Base-by-base conservation (phyloP, 2,329 filamentous ascomycete genomes). In the Coniochaeta pulveracea region DNA sequence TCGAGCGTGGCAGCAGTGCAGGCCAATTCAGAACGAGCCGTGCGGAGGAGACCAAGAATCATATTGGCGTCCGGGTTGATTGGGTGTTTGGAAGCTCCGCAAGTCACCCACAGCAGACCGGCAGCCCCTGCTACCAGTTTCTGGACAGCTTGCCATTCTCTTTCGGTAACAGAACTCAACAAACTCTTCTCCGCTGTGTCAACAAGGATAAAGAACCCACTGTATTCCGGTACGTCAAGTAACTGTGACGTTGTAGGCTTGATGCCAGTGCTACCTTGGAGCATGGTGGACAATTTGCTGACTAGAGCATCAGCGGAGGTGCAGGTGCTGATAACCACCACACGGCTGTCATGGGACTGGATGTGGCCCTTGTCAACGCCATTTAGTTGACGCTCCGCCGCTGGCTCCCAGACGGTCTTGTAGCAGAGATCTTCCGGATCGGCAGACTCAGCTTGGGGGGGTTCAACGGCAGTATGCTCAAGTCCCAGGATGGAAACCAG, bases 201-300 rank as follows among this genome's bases (percentile, higher is more conserved):
- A 2, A 51, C 25, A 7, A 52, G 43, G 16, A 51, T 18, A 32
- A 46, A 48, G 26, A 28, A 26, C 15, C 33, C 40, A 11, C 35
- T 36, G 6, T 32, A 41, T 14, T 40, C 32, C 3, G 19, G 19
- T 10, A 44, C 26, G 7, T 35, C 27, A 6, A 44, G 23, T 3
- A 51, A 27, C 5, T 41, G 39, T 10, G 35, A 36, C 4, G 45
- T 19, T 4, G 14, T 25, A 4, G 37, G 36, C 16, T 26, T 12
- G 9, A 21, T 17, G 14, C 38, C 40, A n/a, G 39, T 39, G 10
- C 35, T 19, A 5, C 36, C 6, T 31, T 41, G 18, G 7, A 49
- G 30, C 2, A 25, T n/a, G 8, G 23, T 10, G 11, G 32, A 29
- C 10, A 51, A 15, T 18, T 17, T 19, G 19, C 18, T 19, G 4